Percentiles rank a stretch among this genome's conserved stretches.
Evolutionary conservation across 176 grass and related monocot species (phyloP).

Genomic region (Bothriochloa decipiens): DNA sequence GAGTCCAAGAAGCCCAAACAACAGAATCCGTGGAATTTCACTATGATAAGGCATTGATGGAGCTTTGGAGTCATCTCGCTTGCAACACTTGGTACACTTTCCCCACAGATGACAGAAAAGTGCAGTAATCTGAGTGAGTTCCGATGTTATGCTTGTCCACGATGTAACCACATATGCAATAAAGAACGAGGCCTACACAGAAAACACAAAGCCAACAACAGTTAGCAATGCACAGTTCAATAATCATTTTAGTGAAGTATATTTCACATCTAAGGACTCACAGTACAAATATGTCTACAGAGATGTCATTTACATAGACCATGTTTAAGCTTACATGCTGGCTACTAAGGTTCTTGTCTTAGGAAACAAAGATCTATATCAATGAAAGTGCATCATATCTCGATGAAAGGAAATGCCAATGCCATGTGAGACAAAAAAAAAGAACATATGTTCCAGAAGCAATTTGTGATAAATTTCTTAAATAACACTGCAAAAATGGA

Average conservation of each 20-base stretch:
- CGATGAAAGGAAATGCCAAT: conserved; percentile 5
- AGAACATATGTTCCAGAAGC: conserved; percentile 5
- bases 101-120: conserved; percentile 60
- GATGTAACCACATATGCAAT: conserved; percentile 97
- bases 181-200: conserved; percentile 82
- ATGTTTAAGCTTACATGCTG: conserved; percentile 13
- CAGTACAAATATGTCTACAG: background rate
- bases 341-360: background rate
- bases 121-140: conserved; percentile 71
- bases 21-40: conserved; percentile 91
- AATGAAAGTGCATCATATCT: background rate
- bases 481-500: background rate
- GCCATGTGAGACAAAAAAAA: conserved; percentile 25
- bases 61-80: conserved; percentile 54
- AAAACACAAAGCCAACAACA: conserved; percentile 29
- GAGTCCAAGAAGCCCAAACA: conserved; percentile 86
- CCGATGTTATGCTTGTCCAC: conserved; percentile 82
- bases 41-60: conserved; percentile 86
- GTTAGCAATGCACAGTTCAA: conserved; percentile 27
- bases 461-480: conserved; percentile 1
- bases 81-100: conserved; percentile 56
- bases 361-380: background rate
- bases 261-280: background rate
- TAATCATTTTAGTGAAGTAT: background rate
- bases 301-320: background rate